Base-by-base conservation (phyloP, 148 eudicot genomes). In the Rhododendron williamsianum region DNA sequence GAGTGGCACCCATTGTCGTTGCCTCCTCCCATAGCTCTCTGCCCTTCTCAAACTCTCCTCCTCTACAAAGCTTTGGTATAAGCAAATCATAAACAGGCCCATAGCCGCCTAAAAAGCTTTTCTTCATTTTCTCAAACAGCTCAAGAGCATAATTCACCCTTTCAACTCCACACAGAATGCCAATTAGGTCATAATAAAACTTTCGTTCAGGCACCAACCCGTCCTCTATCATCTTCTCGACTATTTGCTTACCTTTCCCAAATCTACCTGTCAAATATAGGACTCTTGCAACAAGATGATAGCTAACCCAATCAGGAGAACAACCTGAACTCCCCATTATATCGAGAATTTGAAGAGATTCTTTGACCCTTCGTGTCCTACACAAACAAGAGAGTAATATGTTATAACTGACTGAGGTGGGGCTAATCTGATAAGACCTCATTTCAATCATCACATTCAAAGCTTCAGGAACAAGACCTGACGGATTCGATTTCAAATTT, bases 11-110 rank as follows among this genome's bases (percentile, higher is more conserved):
- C 93, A 88, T 85, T 35, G 87, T 56, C 80, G 81, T 86, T 73
- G 95, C 95, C 82, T 93, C 95, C 69, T 90, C 92, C 93, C 93
- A 93, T 5, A 93, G 93, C 84, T 89, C 88, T 84, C 83, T 90
- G 41, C 91, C 95, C 86, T 85, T 90, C 45, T 76, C 90, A 84
- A 93, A 93, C 67, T 91, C 91, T 51, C 95, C 93, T 43, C 85
- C 83, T 60, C 86, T 87, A 69, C 95, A 93, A 73, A 93, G 88
- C 87, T 93, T 93, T 69, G 92, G 92, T 82, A 93, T 93, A 58
- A 93, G 89, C 88, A 91, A 82, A 85, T 93, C 90, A 88, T 93
- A 93, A 11, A 91, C 90, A 1, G 93, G 92, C 43, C 92, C 95
- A 88, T 91, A 93, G 35, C 85, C 89, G 56, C 92, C 92, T 67